Evolutionary conservation across 345 rosid genomes (phyloP).

Genomic region (Pistacia atlantica): DNA sequence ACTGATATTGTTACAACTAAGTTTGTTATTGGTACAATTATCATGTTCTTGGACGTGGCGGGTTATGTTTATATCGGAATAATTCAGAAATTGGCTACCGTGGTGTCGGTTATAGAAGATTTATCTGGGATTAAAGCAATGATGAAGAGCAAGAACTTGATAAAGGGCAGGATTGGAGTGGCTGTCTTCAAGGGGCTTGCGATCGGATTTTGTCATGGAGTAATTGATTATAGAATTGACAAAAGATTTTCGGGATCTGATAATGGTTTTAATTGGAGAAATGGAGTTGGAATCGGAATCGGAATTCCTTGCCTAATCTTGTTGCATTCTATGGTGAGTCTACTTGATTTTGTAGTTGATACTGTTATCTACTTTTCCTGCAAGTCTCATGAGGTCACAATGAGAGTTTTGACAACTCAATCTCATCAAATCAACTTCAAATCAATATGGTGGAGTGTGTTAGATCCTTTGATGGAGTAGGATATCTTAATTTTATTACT

Average conservation of each 20-base stretch:
- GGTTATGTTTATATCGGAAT: constrained; percentile 44
- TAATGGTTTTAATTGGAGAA: background rate
- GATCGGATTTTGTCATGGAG: constrained; percentile 12
- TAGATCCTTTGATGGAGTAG: constrained; percentile 5
- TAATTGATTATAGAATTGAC: background rate
- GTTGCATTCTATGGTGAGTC: constrained; percentile 26
- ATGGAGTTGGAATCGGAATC: constrained; percentile 22
- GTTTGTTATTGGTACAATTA: background rate
- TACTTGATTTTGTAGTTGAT: constrained; percentile 42
- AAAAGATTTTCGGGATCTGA: no score
- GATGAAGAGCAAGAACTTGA: constrained; percentile 37
- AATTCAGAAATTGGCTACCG: constrained; percentile 54
- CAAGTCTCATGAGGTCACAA: constrained; percentile 49
- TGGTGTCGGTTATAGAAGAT: constrained; percentile 57
- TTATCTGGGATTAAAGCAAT: constrained; percentile 41
- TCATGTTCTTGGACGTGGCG: constrained; percentile 8
- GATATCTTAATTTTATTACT: no score
- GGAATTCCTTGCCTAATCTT: constrained; percentile 33
- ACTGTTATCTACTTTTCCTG: constrained; percentile 57
- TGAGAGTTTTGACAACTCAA: constrained; percentile 16
- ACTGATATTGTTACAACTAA: background rate
- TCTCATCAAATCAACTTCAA: constrained; percentile 29
- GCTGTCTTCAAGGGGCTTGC: constrained; percentile 23
- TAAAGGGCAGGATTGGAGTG: constrained; percentile 43
- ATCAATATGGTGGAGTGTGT: constrained; percentile 41